phyloP scores from a whole-genome alignment of 352 stramenopile species.

The Globisporangium polare region DNA sequence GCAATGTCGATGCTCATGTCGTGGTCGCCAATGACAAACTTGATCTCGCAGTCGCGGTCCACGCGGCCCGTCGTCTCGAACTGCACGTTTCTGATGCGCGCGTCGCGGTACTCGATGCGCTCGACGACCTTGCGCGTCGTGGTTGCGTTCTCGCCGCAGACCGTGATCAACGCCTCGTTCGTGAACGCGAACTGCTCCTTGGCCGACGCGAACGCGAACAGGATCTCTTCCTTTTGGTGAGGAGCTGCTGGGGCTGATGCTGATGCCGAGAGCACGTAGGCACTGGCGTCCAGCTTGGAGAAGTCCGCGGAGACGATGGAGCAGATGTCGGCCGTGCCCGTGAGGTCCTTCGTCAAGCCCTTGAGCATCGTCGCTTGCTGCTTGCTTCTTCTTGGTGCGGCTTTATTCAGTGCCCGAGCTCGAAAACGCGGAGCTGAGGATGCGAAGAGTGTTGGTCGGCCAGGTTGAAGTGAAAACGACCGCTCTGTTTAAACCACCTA shows the following conservation, averaged over 20 bases:
- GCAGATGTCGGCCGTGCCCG: slow-evolving; percentile 50
- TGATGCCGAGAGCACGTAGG: slow-evolving; percentile 37
- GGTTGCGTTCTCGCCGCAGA: slow-evolving; percentile 33
- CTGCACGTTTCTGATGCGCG: slow-evolving; percentile 22
- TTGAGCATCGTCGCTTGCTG: slow-evolving; percentile 31
- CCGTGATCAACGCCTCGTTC: slow-evolving; percentile 48
- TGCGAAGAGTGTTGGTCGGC: too few species aligned
- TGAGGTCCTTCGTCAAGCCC: slow-evolving; percentile 41
- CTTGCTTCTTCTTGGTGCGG: too few species aligned
- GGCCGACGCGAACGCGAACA: slow-evolving; percentile 44
- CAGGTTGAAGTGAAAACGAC: too few species aligned
- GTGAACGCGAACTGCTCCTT: slow-evolving; percentile 69
- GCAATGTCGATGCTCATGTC: slow-evolving; percentile 51
- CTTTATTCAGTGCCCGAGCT: background rate
- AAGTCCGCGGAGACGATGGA: slow-evolving; percentile 25
- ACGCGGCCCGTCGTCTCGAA: slow-evolving; percentile 55
- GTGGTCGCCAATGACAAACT: slow-evolving; percentile 41
- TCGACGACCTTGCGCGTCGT: slow-evolving; percentile 50
- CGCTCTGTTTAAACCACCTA: too few species aligned
- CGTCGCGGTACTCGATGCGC: slow-evolving; percentile 39
- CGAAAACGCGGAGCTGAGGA: too few species aligned
- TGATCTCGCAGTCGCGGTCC: slow-evolving; percentile 64
- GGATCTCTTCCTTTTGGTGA: slow-evolving; percentile 35
- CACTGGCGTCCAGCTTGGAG: slow-evolving; percentile 30
- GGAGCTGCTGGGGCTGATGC: too few species aligned